These are phyloP conservation scores for Neoboletus brunneissimus DNA, from an alignment of 768 basidiomycete genomes.

Conservation along the genomic window DNA sequence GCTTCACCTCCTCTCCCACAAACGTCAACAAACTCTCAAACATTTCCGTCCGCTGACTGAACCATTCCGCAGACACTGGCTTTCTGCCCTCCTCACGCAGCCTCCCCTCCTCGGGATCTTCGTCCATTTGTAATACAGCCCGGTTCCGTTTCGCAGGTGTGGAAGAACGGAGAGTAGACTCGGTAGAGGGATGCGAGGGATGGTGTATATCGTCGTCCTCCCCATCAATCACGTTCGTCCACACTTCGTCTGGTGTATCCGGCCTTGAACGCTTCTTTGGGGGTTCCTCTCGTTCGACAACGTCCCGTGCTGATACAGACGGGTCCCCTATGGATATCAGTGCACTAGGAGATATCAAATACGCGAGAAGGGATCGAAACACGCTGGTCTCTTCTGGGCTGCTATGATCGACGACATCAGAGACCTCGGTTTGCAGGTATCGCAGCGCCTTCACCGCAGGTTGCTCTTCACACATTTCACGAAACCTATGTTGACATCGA, in stretches of 20 bases:
- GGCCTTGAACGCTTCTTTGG: conserved; percentile 47
- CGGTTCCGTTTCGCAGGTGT: conserved; percentile 19
- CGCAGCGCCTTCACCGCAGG: conserved; percentile 59
- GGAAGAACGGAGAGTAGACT: not conserved
- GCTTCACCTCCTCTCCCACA: conserved; percentile 59
- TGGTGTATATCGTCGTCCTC: conserved; percentile 20
- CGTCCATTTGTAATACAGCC: conserved; percentile 26
- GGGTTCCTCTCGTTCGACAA: conserved; percentile 27
- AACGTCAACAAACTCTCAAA: conserved; percentile 68
- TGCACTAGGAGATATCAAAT: conserved; percentile 49
- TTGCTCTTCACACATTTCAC: conserved; percentile 73
- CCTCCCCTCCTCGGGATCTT: conserved; percentile 27
- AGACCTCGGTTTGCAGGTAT: conserved; percentile 70
- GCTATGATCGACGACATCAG: conserved; percentile 66
- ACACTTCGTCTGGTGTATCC: conserved; percentile 41
- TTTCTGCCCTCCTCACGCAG: conserved; percentile 29
- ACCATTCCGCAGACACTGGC: conserved; percentile 45
- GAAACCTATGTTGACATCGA: conserved; percentile 50
- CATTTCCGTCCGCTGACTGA: conserved; percentile 62
- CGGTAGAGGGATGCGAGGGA: conserved; percentile 1
- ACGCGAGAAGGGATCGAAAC: conserved; percentile 65
- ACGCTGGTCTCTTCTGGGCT: conserved; percentile 56
- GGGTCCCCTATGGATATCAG: not conserved
- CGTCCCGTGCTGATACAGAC: conserved; percentile 10
- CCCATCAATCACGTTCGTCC: conserved; percentile 42